phyloP scores from a whole-genome alignment of 306 rosid species.

The Benincasa hispida region DNA sequence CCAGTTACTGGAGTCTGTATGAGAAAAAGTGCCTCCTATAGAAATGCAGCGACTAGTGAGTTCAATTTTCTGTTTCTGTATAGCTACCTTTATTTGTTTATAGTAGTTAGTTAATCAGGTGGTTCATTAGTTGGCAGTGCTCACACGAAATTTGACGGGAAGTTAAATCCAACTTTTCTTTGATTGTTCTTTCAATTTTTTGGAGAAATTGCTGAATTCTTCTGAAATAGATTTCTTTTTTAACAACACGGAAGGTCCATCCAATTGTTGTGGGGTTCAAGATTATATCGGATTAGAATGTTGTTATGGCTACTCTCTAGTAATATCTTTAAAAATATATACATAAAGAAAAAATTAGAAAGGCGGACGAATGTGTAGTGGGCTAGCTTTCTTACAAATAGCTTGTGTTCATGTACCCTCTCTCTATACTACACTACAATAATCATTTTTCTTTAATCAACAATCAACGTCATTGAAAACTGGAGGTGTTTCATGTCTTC shows the following conservation, averaged over 20 bases:
- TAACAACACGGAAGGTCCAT: neutral
- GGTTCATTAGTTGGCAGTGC: neutral
- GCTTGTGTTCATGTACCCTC: neutral
- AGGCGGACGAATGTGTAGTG: neutral
- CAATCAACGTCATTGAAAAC: neutral
- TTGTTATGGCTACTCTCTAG: neutral
- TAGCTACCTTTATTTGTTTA: neutral
- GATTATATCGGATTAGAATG: neutral
- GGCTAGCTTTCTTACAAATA: neutral
- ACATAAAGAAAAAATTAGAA: neutral
- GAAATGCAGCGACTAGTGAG: neutral
- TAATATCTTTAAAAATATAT: neutral
- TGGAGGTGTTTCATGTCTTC: neutral
- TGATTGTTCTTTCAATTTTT: neutral
- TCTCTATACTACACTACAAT: neutral
- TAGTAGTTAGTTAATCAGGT: neutral
- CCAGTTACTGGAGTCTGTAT: neutral
- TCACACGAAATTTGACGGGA: neutral
- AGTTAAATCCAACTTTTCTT: neutral
- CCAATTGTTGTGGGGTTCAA: neutral
- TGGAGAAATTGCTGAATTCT: neutral
- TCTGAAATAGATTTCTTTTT: neutral
- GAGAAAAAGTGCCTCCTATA: neutral
- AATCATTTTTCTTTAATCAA: neutral
- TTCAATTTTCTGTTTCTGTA: neutral